These are phyloP conservation scores for Talinum fruticosum DNA, from an alignment of 148 eudicot species.

Conservation along the genomic window DNA sequence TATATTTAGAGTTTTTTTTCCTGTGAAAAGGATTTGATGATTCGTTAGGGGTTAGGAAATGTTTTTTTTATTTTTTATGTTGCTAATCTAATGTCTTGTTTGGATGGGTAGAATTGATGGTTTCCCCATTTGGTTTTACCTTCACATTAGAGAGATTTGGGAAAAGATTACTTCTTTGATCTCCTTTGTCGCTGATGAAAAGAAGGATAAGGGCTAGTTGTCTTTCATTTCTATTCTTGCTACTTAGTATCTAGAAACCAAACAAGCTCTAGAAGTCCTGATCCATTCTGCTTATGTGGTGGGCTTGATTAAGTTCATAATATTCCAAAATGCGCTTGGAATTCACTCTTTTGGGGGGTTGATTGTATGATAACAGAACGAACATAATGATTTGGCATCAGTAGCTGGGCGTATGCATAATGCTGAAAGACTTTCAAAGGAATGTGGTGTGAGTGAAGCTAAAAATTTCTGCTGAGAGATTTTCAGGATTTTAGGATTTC, in stretches of 20 bases:
- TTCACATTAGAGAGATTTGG: no score
- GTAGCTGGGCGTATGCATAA: no score
- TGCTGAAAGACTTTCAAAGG: no score
- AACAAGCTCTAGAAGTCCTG: not conserved
- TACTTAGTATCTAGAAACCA: not conserved
- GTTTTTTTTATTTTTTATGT: not conserved
- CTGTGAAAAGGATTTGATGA: not conserved
- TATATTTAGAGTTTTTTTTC: not conserved
- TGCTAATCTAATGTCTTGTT: not conserved
- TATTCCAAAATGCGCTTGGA: not conserved
- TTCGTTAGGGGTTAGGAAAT: not conserved
- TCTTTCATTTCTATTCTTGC: no score
- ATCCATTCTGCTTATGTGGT: not conserved
- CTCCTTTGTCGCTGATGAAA: no score
- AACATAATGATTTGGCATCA: not conserved
- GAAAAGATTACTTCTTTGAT: not conserved
- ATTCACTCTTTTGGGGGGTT: not conserved
- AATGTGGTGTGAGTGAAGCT: no score
- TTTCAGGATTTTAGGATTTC: no score
- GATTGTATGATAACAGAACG: not conserved
- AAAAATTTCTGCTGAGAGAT: no score
- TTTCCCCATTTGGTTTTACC: not conserved
- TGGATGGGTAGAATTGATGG: not conserved
- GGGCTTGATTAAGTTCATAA: not conserved
- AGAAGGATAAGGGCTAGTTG: no score